Base-by-base conservation (phyloP, 148 eudicot genomes). In the Suaeda aralocaspica region DNA sequence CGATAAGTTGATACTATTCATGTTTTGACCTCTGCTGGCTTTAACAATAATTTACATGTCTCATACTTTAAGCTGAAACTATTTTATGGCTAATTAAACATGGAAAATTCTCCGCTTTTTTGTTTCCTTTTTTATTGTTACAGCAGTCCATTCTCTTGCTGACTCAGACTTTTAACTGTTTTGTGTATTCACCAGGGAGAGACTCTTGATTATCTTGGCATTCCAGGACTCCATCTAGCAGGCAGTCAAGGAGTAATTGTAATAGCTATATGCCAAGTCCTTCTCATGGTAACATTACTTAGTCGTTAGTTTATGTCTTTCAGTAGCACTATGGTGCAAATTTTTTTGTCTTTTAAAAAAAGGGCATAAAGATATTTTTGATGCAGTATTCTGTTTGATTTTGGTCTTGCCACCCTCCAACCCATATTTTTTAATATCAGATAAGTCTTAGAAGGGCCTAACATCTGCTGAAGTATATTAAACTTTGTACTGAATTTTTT, bases 151-250 rank as follows among this genome's bases (percentile, higher is more conserved):
- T 69, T 36, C 22, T 66, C 31, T 64, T 44, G n/a, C 30, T 29
- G 71, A n/a, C n/a, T n/a, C n/a, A n/a, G 41, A 8, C 51, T 64
- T 58, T 34, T 59, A 25, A 65, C 31, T 56, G n/a, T 58, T 42
- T 36, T 73, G n/a, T 61, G 36, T n/a, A 57, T 64, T 66, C 31
- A 50, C 69, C 81, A 94, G 97, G 99, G 99, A 56, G 93, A 91
- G 62, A 91, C 99, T 39, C 83, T 95, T 65, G 99, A 95, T 76
- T 95, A 91, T 76, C 97, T 95, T 64, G 99, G 99, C 79, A 95
- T 95, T 78, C 94, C 99, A 60, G 96, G 99, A 61, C 80, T 95
- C 72, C 99, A 95, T 75, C 63, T 95, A 21, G 99, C 99, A 76
- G 99, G 99, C 72, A 89, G 99, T 78, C 99, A 95, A 81, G 97